Conservation (phyloP, 257 asterid genomes). For the Avicennia marina region DNA sequence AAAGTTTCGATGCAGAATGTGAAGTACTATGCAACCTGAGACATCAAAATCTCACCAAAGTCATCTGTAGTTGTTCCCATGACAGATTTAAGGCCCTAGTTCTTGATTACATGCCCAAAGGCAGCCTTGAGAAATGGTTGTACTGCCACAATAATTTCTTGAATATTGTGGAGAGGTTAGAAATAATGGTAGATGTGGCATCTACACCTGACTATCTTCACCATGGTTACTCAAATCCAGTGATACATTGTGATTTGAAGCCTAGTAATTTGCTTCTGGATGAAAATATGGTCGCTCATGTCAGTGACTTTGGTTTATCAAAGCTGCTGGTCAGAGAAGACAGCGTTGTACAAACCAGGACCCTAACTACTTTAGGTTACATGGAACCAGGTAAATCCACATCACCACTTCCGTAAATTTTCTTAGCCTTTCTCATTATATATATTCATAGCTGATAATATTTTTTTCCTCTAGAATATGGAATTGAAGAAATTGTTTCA, state of each 20-base stretch:
- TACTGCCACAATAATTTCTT: no score
- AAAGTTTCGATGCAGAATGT: slow-evolving; percentile 25
- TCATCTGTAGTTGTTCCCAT: slow-evolving; percentile 19
- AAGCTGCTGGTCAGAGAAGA: slow-evolving; percentile 10
- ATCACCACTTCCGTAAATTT: no score
- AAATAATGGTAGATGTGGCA: slow-evolving; percentile 31
- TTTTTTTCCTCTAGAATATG: no score
- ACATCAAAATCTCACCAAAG: slow-evolving; percentile 29
- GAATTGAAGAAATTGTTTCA: no score
- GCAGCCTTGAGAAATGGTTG: slow-evolving; percentile 31
- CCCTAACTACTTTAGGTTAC: slow-evolving; percentile 23
- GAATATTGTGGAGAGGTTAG: slow-evolving; percentile 20
- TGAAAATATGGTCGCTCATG: slow-evolving; percentile 27
- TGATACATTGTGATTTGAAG: slow-evolving; percentile 31
- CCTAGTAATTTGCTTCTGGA: slow-evolving; percentile 26
- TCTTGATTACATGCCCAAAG: slow-evolving; percentile 26
- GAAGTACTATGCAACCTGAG: slow-evolving; percentile 14
- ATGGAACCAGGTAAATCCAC: slow-evolving; percentile 28
- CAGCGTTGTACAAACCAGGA: slow-evolving; percentile 13
- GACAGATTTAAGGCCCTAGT: slow-evolving; percentile 25
- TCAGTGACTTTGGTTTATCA: slow-evolving; percentile 31
- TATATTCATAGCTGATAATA: no score
- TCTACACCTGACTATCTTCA: slow-evolving; percentile 29
- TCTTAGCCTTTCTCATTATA: no score
- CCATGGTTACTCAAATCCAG: slow-evolving; percentile 10